phyloP scores from a whole-genome alignment of 208 protist species.

The Leishmania tarentolae region DNA sequence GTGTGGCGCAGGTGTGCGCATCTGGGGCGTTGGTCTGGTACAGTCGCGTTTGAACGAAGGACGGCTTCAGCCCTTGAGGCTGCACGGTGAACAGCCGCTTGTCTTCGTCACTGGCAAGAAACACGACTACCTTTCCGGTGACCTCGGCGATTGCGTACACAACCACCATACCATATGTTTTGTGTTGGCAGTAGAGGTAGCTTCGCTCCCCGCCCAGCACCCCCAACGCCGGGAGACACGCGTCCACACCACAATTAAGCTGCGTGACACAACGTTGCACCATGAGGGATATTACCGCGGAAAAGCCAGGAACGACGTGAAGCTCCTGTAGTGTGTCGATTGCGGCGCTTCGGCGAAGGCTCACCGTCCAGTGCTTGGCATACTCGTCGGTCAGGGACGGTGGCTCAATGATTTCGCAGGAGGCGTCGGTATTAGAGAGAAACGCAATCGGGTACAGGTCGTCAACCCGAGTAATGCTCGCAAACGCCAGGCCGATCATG shows the following conservation, averaged over 20 bases:
- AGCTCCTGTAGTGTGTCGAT: conserved; percentile 80
- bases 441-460: conserved; percentile 88
- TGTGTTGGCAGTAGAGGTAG: conserved; percentile 80
- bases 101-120: conserved; percentile 74
- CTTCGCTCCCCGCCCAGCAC: conserved; percentile 86
- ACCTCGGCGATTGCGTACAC: conserved; percentile 76
- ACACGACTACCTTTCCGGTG: conserved; percentile 66
- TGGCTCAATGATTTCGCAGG: conserved; percentile 78
- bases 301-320: conserved; percentile 69
- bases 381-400: conserved; percentile 56
- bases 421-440: conserved; percentile 89
- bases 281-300: conserved; percentile 61
- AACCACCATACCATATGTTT: conserved; percentile 82
- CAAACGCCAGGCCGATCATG: conserved; percentile 86
- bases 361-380: conserved; percentile 51
- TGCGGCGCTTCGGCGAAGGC: conserved; percentile 68
- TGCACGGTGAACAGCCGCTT: conserved; percentile 70
- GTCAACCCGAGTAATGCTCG: conserved; percentile 69
- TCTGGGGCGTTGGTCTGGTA: conserved; percentile 53
- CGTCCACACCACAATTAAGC: conserved; percentile 67
- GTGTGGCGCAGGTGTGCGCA: conserved; percentile 49
- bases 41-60: conserved; percentile 79
- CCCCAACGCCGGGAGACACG: conserved; percentile 73
- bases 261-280: conserved; percentile 65
- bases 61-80: conserved; percentile 66